Percentiles rank a stretch among this genome's conserved stretches.
These are phyloP conservation scores for Psilocybe subaeruginosa DNA, from an alignment of 768 basidiomycete species.

Conservation along the genomic window DNA sequence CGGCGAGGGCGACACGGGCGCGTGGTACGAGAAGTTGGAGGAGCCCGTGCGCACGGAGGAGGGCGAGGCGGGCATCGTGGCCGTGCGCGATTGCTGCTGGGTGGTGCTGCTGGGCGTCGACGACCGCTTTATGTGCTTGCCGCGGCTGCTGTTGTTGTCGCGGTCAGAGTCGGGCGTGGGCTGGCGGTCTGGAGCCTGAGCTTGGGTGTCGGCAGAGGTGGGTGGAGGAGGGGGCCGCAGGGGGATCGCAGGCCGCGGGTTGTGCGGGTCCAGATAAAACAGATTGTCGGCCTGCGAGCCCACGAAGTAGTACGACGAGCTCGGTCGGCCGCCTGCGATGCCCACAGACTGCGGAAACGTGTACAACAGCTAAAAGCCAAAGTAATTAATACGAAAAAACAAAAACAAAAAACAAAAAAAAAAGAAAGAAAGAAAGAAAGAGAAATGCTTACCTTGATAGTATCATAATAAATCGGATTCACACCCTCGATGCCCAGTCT, in stretches of 20 bases:
- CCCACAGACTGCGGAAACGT: conserved; percentile 95
- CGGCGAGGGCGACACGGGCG: conserved; percentile 64
- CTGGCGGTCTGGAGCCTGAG: conserved; percentile 2
- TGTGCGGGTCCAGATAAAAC: conserved; percentile 82
- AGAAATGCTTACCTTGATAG: conserved; percentile 46
- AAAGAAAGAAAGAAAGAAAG: background rate
- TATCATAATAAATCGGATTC: conserved; percentile 93
- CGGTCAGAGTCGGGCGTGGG: conserved; percentile 10
- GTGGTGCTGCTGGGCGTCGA: conserved; percentile 3
- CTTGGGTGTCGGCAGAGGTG: background rate
- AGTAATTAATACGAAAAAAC: too few relatives aligned
- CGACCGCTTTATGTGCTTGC: background rate
- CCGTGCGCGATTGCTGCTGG: conserved; percentile 23
- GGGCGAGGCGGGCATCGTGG: conserved; percentile 45
- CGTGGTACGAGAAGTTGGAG: conserved; percentile 56
- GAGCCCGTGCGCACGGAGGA: conserved; percentile 56
- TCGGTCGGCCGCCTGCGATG: conserved; percentile 94
- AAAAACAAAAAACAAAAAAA: conserved; percentile 1
- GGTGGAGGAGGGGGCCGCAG: conserved; percentile 47
- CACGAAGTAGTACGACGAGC: conserved; percentile 98
- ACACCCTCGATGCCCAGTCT: conserved; percentile 91
- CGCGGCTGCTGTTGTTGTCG: background rate
- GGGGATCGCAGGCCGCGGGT: conserved; percentile 77
- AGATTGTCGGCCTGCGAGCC: conserved; percentile 88
- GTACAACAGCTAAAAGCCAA: conserved; percentile 65